Percentiles rank a stretch among this genome's conserved stretches.
phyloP scores from a whole-genome alignment of 768 basidiomycete genomes.

The Lentinula edodes region DNA sequence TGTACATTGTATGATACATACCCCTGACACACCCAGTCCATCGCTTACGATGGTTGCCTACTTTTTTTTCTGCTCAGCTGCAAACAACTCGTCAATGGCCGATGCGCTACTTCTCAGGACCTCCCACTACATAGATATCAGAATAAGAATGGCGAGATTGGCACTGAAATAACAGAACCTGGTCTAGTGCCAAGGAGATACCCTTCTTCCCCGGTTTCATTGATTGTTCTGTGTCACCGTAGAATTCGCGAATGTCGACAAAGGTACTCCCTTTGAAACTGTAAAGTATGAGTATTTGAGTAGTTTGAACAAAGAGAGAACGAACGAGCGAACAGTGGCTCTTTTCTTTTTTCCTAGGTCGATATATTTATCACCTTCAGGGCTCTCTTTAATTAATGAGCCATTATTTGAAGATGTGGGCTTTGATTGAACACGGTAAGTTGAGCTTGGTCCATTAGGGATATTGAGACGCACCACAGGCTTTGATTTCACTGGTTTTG shows the following conservation, averaged over 20 bases:
- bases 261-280: conserved; percentile 45
- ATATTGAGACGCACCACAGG: neutral
- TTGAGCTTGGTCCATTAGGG: neutral
- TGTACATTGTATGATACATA: too few species aligned
- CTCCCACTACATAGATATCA: conserved; percentile 42
- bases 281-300: conserved; percentile 1
- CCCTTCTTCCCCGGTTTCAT: conserved; percentile 82
- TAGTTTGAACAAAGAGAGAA: neutral
- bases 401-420: neutral
- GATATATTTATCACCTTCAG: conserved; percentile 49
- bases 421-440: neutral
- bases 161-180: conserved; percentile 31
- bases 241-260: conserved; percentile 76
- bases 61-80: conserved; percentile 9
- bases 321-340: conserved; percentile 40
- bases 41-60: neutral
- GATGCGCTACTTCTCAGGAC: conserved; percentile 36
- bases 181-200: conserved; percentile 59
- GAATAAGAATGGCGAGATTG: neutral
- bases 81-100: conserved; percentile 49
- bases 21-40: too few species aligned
- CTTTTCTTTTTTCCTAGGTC: conserved; percentile 72
- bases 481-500: conserved; percentile 14
- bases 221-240: conserved; percentile 36
- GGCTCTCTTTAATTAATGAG: conserved; percentile 20